Evolutionary conservation across 441 rosid genomes (phyloP).

Genomic region (Metrosideros polymorpha): DNA sequence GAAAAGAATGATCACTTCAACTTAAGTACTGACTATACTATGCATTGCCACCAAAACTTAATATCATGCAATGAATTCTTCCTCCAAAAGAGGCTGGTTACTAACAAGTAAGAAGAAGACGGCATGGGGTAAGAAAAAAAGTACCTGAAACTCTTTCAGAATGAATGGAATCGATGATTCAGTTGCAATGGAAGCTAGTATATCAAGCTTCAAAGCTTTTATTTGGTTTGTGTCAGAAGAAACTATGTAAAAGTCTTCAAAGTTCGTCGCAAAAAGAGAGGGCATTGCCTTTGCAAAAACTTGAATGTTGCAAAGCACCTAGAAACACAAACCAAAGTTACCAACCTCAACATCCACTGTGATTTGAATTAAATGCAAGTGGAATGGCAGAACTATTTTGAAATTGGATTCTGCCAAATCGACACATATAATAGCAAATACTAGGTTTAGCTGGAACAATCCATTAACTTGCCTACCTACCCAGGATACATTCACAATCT

Average conservation of each 20-base stretch:
- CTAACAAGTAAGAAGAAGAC: not conserved
- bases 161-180: slow-evolving; percentile 58
- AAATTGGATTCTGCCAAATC: not conserved
- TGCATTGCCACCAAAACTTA: not conserved
- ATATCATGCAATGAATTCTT: not conserved
- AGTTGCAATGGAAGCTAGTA: slow-evolving; percentile 71
- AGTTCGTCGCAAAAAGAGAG: slow-evolving; percentile 66
- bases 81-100: not conserved
- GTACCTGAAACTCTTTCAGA: slow-evolving; percentile 90
- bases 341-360: slow-evolving; percentile 1
- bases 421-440: not conserved
- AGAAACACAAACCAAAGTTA: slow-evolving; percentile 19
- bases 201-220: slow-evolving; percentile 85
- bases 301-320: slow-evolving; percentile 90
- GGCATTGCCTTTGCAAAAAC: slow-evolving; percentile 84
- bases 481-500: not conserved
- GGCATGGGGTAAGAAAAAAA: not conserved
- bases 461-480: not conserved
- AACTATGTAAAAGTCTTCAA: slow-evolving; percentile 63
- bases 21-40: not conserved
- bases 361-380: not conserved
- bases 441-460: not conserved
- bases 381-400: not conserved
- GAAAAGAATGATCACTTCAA: not conserved
- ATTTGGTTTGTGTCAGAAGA: slow-evolving; percentile 79